phyloP scores from a whole-genome alignment of 2,329 filamentous ascomycete genomes.

The Aspergillus sp. region DNA sequence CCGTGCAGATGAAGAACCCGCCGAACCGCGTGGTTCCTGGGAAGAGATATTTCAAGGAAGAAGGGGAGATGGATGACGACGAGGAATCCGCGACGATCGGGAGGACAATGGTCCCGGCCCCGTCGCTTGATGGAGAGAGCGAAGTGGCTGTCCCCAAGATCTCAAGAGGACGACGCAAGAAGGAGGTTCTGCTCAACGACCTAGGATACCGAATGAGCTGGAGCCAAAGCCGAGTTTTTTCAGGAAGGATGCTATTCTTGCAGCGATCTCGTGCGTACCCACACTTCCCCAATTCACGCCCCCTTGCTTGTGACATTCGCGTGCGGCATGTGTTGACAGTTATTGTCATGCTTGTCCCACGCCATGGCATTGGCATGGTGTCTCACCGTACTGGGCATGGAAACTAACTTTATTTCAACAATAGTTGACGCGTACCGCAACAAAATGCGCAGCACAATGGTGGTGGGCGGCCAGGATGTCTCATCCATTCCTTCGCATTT shows the following conservation, averaged over 20 bases:
- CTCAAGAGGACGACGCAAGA: conserved; percentile 63
- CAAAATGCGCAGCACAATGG: conserved; percentile 80
- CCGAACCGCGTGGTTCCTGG: conserved; percentile 67
- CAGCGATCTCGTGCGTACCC: conserved; percentile 77
- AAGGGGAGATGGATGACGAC: conserved; percentile 50
- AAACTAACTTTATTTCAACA: conserved; percentile 4
- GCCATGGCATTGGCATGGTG: no score
- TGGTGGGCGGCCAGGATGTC: conserved; percentile 71
- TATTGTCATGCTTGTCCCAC: no score
- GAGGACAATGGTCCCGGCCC: conserved; percentile 54
- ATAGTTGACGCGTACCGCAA: conserved; percentile 90
- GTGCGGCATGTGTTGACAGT: background rate
- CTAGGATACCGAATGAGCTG: conserved; percentile 93
- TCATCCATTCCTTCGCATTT: conserved; percentile 74
- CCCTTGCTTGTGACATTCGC: background rate
- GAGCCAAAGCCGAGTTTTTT: conserved; percentile 90
- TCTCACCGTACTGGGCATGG: no score
- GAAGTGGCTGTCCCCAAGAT: conserved; percentile 73
- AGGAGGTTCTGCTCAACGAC: conserved; percentile 89
- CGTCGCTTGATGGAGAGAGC: conserved; percentile 63
- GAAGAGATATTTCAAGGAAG: conserved; percentile 69
- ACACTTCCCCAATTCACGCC: background rate
- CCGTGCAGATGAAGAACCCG: conserved; percentile 85
- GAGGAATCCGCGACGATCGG: conserved; percentile 32
- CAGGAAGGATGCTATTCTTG: conserved; percentile 77